Conservation (phyloP, 345 rosid genomes). For the Heritiera fomes region DNA sequence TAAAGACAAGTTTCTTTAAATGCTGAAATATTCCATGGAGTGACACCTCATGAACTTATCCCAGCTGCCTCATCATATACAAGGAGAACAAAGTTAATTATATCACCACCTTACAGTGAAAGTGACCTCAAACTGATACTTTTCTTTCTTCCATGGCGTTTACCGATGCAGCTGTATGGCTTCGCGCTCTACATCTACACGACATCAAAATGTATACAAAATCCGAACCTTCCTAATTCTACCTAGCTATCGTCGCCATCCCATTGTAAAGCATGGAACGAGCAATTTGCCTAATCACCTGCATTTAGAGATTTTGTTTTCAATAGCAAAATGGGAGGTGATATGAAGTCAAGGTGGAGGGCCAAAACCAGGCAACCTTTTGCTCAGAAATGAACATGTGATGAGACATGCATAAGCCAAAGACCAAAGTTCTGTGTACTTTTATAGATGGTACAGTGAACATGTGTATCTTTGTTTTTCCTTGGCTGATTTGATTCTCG, state of each 20-base stretch:
- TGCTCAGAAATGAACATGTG: neutral
- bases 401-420: too few species aligned
- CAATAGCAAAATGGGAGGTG: neutral
- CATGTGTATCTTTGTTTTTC: constrained; percentile 26
- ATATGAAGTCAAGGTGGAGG: neutral
- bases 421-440: too few species aligned
- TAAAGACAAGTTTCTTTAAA: constrained; percentile 30
- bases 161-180: constrained; percentile 9
- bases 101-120: constrained; percentile 18
- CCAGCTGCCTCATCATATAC: neutral
- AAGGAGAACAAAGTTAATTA: constrained; percentile 23
- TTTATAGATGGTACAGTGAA: neutral
- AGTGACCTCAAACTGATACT: constrained; percentile 29
- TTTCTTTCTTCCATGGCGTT: neutral
- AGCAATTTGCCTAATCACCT: neutral
- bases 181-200: neutral
- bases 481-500: neutral
- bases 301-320: neutral
- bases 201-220: constrained; percentile 10
- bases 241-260: neutral
- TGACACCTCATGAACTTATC: constrained; percentile 22
- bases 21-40: constrained; percentile 38
- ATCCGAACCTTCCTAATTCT: neutral
- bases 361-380: neutral
- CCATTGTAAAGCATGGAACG: neutral